Percentiles rank a stretch among this genome's conserved stretches.
Evolutionary conservation across 2,329 filamentous ascomycete genomes (phyloP).

Genomic region (Macrophomina phaseolina): DNA sequence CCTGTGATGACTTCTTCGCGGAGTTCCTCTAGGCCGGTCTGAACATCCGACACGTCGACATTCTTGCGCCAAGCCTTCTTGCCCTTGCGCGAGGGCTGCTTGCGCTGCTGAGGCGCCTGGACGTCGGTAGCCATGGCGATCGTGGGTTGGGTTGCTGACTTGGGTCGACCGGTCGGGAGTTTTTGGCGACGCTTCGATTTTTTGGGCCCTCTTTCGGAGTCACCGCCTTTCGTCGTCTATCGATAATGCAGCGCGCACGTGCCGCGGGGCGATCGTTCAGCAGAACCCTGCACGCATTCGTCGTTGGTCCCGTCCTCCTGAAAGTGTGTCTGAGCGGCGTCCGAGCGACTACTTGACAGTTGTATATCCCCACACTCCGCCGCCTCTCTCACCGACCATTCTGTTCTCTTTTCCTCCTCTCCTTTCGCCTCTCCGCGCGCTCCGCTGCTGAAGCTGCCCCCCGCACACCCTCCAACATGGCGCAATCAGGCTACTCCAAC

Average conservation of each 20-base stretch:
- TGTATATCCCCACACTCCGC: conserved; percentile 27
- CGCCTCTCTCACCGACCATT: conserved; percentile 22
- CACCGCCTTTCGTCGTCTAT: conserved; percentile 4
- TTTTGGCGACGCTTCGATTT: not conserved
- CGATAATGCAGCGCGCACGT: conserved; percentile 5
- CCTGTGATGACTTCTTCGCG: conserved; percentile 92
- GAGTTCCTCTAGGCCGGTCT: conserved; percentile 79
- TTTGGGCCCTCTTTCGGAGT: not conserved
- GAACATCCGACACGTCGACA: conserved; percentile 87
- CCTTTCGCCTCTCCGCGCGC: conserved; percentile 25
- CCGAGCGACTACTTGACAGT: conserved; percentile 27
- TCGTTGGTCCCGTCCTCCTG: conserved; percentile 23
- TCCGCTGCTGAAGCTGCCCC: conserved; percentile 10
- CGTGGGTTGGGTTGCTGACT: not conserved
- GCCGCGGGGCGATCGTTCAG: not conserved
- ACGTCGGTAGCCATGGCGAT: conserved; percentile 13
- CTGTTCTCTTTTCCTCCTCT: conserved; percentile 24
- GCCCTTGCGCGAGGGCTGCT: conserved; percentile 91
- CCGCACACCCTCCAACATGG: conserved; percentile 66
- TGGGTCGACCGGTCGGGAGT: not conserved
- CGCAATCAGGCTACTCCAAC: conserved; percentile 88
- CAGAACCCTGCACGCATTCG: conserved; percentile 23
- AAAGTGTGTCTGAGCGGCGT: conserved; percentile 27
- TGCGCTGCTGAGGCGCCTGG: conserved; percentile 76
- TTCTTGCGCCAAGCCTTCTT: conserved; percentile 99